Conservation (phyloP, 192 early-diverging fungal species). For the Dissophora ornata region DNA sequence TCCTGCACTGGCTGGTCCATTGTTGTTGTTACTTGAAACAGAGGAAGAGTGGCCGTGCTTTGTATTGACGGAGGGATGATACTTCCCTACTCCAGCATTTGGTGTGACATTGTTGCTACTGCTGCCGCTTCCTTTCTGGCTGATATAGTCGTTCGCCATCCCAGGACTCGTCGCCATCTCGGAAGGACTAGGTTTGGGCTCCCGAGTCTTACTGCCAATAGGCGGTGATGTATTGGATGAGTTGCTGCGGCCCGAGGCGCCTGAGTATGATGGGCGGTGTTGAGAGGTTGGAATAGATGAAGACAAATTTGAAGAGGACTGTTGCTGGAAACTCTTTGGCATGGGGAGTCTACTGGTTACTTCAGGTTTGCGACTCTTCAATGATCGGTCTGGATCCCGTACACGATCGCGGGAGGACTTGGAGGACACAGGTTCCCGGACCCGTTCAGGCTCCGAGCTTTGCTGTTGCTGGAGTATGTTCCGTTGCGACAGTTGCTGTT, state of each 20-base stretch:
- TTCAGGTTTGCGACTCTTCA: constrained; percentile 43
- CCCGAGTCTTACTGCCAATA: constrained; percentile 12
- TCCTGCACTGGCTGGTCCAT: constrained; percentile 8
- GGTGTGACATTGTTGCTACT: background rate
- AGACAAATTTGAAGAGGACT: constrained; percentile 2
- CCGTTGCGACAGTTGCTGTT: constrained; percentile 10
- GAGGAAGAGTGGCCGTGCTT: constrained; percentile 23
- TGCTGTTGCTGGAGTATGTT: constrained; percentile 16
- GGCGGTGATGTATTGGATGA: constrained; percentile 21
- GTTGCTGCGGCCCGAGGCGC: constrained; percentile 16
- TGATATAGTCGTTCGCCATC: constrained; percentile 25
- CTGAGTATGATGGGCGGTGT: constrained; percentile 21
- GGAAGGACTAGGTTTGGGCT: constrained; percentile 15
- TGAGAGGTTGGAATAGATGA: constrained; percentile 8
- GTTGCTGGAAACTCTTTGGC: constrained; percentile 38
- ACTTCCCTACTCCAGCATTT: background rate
- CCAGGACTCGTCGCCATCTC: constrained; percentile 16
- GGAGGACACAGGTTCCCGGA: constrained; percentile 9
- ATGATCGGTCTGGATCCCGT: constrained; percentile 22
- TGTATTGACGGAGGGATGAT: constrained; percentile 27
- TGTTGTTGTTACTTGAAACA: background rate
- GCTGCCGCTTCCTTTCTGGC: constrained; percentile 21
- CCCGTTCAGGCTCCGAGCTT: constrained; percentile 8
- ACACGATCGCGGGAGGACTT: constrained; percentile 11
- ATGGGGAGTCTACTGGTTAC: constrained; percentile 41